Evolutionary conservation across 352 stramenopile genomes (phyloP).

Genomic region (Hyaloperonospora arabidopsidis): DNA sequence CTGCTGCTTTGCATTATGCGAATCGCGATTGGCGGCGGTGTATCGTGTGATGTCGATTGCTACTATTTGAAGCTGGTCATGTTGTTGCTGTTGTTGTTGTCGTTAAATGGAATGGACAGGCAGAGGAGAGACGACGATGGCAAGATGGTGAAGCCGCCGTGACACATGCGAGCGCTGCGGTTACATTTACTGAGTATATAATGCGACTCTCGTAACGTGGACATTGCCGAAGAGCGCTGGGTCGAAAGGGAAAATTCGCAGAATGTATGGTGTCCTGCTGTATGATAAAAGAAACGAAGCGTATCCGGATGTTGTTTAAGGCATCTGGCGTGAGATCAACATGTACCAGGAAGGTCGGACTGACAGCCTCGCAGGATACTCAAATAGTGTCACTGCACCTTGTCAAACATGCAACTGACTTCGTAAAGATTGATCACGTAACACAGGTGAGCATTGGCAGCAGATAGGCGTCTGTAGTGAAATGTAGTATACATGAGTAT

Average conservation of each 20-base stretch:
- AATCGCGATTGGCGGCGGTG: constrained; percentile 72
- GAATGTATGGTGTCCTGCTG: no score
- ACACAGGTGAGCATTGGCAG: no score
- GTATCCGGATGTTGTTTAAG: constrained; percentile 53
- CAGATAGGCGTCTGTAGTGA: no score
- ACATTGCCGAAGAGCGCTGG: constrained; percentile 31
- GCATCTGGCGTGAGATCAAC: constrained; percentile 56
- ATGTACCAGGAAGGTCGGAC: constrained; percentile 27
- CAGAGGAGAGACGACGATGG: constrained; percentile 68
- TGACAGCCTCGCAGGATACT: no score
- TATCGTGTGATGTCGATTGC: constrained; percentile 1
- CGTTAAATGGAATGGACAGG: constrained; percentile 23
- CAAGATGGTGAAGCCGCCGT: constrained; percentile 70
- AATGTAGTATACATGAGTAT: no score
- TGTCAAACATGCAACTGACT: no score
- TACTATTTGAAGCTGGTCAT: constrained; percentile 3
- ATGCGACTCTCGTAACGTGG: constrained; percentile 40
- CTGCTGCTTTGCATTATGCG: constrained; percentile 83
- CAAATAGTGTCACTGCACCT: no score
- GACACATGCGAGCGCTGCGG: constrained; percentile 72
- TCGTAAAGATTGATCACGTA: no score
- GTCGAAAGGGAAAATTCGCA: constrained; percentile 23
- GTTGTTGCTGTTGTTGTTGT: constrained; percentile 6
- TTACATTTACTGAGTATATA: constrained; percentile 64
- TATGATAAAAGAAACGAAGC: no score